These are phyloP conservation scores for Termitomyces sp. DNA, from an alignment of 768 basidiomycete species.

Conservation along the genomic window DNA sequence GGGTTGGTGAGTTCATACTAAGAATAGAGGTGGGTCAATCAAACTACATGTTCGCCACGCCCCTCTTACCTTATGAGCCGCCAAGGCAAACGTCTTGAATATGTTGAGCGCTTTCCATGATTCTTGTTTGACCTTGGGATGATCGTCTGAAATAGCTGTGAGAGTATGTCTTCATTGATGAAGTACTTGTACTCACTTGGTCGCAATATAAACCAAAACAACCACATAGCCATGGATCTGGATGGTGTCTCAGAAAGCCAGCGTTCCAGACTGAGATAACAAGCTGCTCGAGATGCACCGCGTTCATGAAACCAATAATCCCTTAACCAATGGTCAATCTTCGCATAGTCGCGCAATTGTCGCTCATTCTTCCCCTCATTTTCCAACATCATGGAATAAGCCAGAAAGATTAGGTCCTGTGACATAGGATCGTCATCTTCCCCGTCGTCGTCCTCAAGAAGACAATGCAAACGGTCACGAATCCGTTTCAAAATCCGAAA, in stretches of 20 bases:
- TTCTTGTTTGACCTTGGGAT: constrained; percentile 29
- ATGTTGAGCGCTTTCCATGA: constrained; percentile 43
- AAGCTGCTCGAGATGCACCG: constrained; percentile 48
- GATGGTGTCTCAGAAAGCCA: constrained; percentile 56
- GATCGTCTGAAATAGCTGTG: constrained; percentile 35
- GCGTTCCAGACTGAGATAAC: constrained; percentile 30
- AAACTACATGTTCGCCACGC: not conserved
- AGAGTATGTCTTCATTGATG: not conserved
- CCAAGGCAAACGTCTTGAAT: constrained; percentile 58
- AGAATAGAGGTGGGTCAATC: constrained; percentile 4
- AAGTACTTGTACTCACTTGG: constrained; percentile 38
- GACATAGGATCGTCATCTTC: constrained; percentile 20
- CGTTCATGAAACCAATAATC: constrained; percentile 59
- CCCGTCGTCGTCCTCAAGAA: constrained; percentile 13
- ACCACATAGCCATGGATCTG: constrained; percentile 67
- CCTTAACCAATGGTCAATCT: constrained; percentile 56
- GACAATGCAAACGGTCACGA: constrained; percentile 36
- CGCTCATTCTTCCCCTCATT: constrained; percentile 67
- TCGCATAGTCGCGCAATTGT: constrained; percentile 67
- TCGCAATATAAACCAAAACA: constrained; percentile 68
- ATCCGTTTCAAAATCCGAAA: constrained; percentile 55
- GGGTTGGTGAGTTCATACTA: constrained; percentile 60
- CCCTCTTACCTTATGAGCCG: constrained; percentile 48
- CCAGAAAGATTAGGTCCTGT: constrained; percentile 54
- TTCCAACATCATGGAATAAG: constrained; percentile 78